Evolutionary conservation across 768 basidiomycete genomes (phyloP), one percentile per base, ranked within the genome.

Genomic region (Kockovaella imperatae): DNA sequence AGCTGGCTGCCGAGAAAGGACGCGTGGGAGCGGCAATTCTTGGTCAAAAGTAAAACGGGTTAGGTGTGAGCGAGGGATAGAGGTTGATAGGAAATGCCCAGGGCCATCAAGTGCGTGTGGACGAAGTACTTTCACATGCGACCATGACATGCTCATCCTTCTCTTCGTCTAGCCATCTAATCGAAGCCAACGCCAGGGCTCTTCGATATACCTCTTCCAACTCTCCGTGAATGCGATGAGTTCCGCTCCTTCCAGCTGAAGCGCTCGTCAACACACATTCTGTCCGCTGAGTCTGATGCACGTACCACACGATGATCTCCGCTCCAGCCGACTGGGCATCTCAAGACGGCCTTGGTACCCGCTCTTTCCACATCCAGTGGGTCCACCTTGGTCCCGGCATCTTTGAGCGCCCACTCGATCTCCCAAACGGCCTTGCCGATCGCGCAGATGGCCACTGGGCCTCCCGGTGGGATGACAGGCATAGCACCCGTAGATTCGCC

Each of bases 271-370:
- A 35, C 30, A 23, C 18, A 2, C 13, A 40, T 21, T 6, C 13
- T 25, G 30, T 17, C 18, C 18, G 31, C 25, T 35, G 4, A 11
- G 20, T 10, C 15, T 35, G 34, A 34, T 29, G n/a, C 1, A 59
- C 63, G 55, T 42, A 62, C 60, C 41, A 67, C 54, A 14, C 65
- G 45, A 58, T 67, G 65, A 56, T 67, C 65, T 17, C 59, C 65
- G 47, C 59, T 61, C 65, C 65, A 67, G 4, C 62, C 62, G 1
- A 67, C 65, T 17, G 57, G 51, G 41, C 42, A 52, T 25, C 53
- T 44, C 41, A 67, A 39, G 14, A 64, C 62, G 17, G 59, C 60
- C 44, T 34, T 44, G 28, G 32, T 47, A 3, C 65, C 62, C 1
- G 45, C 54, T 7, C 18, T 38, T 24, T 50, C 41, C 14, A 67